Evolutionary conservation across 345 rosid species (phyloP).

Genomic region (Eutrema heterophyllum): DNA sequence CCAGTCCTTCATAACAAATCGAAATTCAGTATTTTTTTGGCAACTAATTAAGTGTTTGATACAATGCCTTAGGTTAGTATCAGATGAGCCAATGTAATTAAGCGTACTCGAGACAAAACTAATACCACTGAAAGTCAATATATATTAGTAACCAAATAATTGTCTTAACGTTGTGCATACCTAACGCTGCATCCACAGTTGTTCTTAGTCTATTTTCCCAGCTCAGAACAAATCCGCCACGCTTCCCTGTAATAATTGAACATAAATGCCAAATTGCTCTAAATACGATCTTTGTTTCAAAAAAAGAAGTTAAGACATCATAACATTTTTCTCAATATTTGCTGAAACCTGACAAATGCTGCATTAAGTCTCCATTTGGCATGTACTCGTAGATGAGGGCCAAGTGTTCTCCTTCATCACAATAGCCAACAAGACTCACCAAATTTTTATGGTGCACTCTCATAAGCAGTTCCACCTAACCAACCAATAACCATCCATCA

Average conservation of each 20-base stretch:
- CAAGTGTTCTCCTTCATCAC: conserved; percentile 26
- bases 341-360: conserved; percentile 7
- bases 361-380: conserved; percentile 30
- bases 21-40: neutral
- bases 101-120: neutral
- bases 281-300: neutral
- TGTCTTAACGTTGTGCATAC: neutral
- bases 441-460: conserved; percentile 43
- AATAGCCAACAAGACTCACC: conserved; percentile 38
- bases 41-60: neutral
- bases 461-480: conserved; percentile 35
- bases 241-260: conserved; percentile 4
- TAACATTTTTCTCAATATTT: neutral
- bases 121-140: neutral
- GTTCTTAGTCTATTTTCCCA: conserved; percentile 42
- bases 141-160: neutral
- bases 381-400: conserved; percentile 41
- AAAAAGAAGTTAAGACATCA: neutral
- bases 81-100: neutral
- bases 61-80: neutral
- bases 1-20: conserved; percentile 29
- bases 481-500: neutral
- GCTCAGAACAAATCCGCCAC: conserved; percentile 18
- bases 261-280: neutral
- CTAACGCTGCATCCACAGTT: conserved; percentile 44